Evolutionary conservation across 495 filamentous ascomycete species (phyloP).

Genomic region (Apiosordaria backusii): DNA sequence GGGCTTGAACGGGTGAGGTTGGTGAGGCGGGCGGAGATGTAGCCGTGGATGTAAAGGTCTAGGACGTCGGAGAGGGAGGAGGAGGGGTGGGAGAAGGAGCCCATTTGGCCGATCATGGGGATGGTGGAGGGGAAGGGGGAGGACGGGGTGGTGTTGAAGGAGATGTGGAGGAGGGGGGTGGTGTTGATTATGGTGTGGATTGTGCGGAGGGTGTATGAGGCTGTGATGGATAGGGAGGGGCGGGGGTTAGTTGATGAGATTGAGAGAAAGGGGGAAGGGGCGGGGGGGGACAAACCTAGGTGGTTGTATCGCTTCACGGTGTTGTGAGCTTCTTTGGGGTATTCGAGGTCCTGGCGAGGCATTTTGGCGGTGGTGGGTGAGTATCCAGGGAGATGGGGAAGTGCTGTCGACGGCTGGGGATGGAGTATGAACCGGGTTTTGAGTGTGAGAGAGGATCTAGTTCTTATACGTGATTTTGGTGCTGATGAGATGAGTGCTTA

Average conservation of each 20-base stretch:
- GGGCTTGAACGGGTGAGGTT: conserved; percentile 53
- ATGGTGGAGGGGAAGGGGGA: conserved; percentile 74
- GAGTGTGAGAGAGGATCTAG: background rate
- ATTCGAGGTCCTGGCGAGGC: conserved; percentile 54
- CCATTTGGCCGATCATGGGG: conserved; percentile 88
- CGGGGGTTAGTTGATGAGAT: conserved; percentile 3
- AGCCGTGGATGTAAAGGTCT: conserved; percentile 86
- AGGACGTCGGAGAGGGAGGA: conserved; percentile 60
- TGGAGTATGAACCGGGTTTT: background rate
- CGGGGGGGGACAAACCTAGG: background rate
- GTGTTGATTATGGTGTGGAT: conserved; percentile 81
- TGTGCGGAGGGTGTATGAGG: conserved; percentile 66
- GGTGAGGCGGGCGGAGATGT: conserved; percentile 76
- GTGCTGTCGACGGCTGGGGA: background rate
- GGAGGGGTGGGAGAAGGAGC: conserved; percentile 61
- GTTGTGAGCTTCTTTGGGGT: conserved; percentile 63
- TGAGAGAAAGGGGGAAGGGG: background rate
- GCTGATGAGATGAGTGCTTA: background rate
- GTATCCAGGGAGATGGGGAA: background rate
- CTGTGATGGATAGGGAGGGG: conserved; percentile 38
- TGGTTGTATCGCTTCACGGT: conserved; percentile 62
- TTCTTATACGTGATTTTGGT: background rate
- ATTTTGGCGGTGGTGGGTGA: conserved; percentile 31
- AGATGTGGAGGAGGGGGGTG: conserved; percentile 75
- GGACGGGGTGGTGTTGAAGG: conserved; percentile 59